Evolutionary conservation across 225 moss, liverwort and hornwort species (phyloP), one percentile per base, ranked within the genome.

Genomic region (Pleurozium schreberi): DNA sequence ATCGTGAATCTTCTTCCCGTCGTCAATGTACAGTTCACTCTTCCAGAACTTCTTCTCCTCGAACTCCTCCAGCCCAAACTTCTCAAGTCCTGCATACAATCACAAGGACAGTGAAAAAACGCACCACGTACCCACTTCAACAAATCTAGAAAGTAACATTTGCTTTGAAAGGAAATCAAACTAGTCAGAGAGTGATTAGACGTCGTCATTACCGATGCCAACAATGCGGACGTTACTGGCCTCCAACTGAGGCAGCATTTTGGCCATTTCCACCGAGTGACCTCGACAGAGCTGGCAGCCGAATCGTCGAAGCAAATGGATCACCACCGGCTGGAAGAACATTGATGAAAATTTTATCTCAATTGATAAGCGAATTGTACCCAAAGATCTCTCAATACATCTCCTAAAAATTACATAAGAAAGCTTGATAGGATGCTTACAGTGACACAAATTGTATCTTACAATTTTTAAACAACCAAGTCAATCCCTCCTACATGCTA

Each of bases 231-330:
- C 94, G 33, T 94, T 94, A 34, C 89, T 92, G 25, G 94, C 94
- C 89, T 97, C 96, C 82, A 98, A 91, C 43, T 93, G 93, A 57
- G 98, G 96, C 23, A 96, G 89, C 84, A 97, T 97, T 77, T 96
- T 93, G 52, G 94, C 95, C 90, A 98, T 92, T 69, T 97, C 98
- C 43, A 92, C 91, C 25, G 96, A 93, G 28, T 95, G 94, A 62
- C 95, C 97, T 76, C 97, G 93, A 84, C 98, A 98, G n/a, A 98
- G 95, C 73, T 92, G 94, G 86, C 98, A 98, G 47, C 98, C 98
- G 65, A 98, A 98, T 88, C 98, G 87, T 75, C 98, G 95, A 42
- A 98, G 98, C 88, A 98, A 81, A 84, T 98, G 96, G 59, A 98
- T 88, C 85, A 98, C 96, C 57, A 94, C 97, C 61, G 96, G 95